phyloP scores from a whole-genome alignment of 2,329 filamentous ascomycete genomes.

The Colletotrichum costaricense region DNA sequence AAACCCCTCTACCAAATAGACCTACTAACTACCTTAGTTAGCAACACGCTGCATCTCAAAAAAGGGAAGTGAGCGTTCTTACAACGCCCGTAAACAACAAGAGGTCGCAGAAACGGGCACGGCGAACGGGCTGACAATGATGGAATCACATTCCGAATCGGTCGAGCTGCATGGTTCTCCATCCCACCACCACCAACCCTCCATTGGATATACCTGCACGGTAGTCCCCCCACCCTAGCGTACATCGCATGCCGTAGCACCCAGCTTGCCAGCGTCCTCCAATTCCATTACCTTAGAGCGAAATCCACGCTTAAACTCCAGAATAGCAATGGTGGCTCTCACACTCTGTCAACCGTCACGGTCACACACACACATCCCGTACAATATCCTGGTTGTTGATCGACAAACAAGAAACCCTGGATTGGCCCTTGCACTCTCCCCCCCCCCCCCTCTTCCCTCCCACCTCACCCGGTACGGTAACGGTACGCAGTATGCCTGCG shows the following conservation, averaged over 20 bases:
- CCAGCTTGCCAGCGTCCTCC: too few relatives aligned
- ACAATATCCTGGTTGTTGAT: not conserved
- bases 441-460: too few relatives aligned
- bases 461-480: too few relatives aligned
- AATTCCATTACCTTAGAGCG: too few relatives aligned
- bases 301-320: not conserved
- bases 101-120: not conserved
- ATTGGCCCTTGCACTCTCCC: not conserved
- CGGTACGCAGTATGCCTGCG: too few relatives aligned
- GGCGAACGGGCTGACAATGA: not conserved
- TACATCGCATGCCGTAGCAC: not conserved
- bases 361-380: not conserved
- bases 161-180: conserved; percentile 11
- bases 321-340: not conserved
- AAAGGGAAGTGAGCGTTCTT: not conserved
- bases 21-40: not conserved
- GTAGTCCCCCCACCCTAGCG: not conserved
- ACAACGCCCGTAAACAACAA: not conserved
- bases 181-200: not conserved
- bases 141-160: conserved; percentile 8
- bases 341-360: not conserved
- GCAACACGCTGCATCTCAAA: not conserved
- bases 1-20: not conserved
- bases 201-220: not conserved
- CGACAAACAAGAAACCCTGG: not conserved